These are phyloP conservation scores for Paramyrothecium sp. DNA, from an alignment of 2,329 filamentous ascomycete species.

Conservation along the genomic window DNA sequence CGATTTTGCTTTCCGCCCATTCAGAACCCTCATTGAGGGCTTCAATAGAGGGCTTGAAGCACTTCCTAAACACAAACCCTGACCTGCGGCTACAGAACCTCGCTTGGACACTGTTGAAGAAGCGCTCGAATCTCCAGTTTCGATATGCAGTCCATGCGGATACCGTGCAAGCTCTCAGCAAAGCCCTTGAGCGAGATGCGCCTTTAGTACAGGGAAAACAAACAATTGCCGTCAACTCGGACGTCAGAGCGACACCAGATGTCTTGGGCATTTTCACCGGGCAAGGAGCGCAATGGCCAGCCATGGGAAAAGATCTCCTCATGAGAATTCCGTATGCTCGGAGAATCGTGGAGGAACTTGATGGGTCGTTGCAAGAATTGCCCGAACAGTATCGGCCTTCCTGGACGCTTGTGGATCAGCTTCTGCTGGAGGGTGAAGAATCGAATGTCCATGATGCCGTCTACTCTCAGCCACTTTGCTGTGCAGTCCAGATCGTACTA, in stretches of 20 bases:
- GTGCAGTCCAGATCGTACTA: slow-evolving; percentile 21
- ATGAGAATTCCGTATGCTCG: not conserved
- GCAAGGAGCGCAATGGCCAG: slow-evolving; percentile 28
- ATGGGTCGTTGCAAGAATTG: not conserved
- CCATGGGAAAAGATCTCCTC: slow-evolving; percentile 18
- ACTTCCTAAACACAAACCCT: not conserved
- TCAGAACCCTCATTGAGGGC: not conserved
- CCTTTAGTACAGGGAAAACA: not conserved
- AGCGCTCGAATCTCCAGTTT: not conserved
- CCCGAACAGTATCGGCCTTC: slow-evolving; percentile 13
- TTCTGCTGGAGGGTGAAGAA: not conserved
- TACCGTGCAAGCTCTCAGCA: not conserved
- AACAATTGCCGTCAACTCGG: not conserved
- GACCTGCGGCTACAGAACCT: not conserved
- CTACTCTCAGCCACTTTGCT: slow-evolving; percentile 24
- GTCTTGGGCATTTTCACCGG: slow-evolving; percentile 24
- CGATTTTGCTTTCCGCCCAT: not conserved
- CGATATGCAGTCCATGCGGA: not conserved
- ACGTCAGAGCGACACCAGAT: not conserved
- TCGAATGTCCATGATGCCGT: slow-evolving; percentile 18
- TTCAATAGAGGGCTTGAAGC: not conserved
- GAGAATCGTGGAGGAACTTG: not conserved
- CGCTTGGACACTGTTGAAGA: not conserved
- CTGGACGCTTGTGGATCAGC: slow-evolving; percentile 13
- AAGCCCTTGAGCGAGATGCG: not conserved